phyloP scores from a whole-genome alignment of 257 asterid species.

The Lycium ferocissimum region DNA sequence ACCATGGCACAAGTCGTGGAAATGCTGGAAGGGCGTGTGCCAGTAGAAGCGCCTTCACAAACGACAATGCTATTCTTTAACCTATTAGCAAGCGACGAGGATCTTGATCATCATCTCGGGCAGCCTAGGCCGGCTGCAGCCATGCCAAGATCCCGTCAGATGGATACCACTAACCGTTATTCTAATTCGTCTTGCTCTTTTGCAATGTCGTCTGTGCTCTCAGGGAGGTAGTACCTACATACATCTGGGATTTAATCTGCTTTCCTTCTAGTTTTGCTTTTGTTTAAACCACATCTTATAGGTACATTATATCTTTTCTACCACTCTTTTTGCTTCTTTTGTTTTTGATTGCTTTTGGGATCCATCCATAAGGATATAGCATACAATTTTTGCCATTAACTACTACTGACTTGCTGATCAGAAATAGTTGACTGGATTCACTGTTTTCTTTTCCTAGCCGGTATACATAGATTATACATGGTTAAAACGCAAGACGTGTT shows the following conservation, averaged over 20 bases:
- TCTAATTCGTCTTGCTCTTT: conserved; percentile 49
- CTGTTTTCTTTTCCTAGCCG: neutral
- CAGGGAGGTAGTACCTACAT: conserved; percentile 46
- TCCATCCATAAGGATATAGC: neutral
- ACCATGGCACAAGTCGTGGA: conserved; percentile 74
- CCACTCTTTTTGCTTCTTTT: neutral
- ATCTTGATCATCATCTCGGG: conserved; percentile 5
- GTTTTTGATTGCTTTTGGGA: neutral
- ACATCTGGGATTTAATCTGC: neutral
- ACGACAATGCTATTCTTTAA: conserved; percentile 61
- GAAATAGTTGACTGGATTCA: neutral
- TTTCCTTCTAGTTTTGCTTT: neutral
- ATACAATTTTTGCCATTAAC: neutral
- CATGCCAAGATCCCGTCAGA: conserved; percentile 21
- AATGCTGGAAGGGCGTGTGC: conserved; percentile 73
- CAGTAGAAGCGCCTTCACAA: conserved; percentile 58
- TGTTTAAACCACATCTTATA: neutral
- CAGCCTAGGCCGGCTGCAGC: conserved; percentile 38
- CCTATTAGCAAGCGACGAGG: conserved; percentile 47
- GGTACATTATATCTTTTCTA: neutral
- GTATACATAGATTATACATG: neutral
- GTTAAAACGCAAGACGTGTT: neutral
- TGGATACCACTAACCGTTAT: conserved; percentile 37
- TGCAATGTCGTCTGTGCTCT: conserved; percentile 57
- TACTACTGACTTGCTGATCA: too few relatives aligned